phyloP scores from a whole-genome alignment of 148 eudicot genomes.

The Persicaria maculosa region DNA sequence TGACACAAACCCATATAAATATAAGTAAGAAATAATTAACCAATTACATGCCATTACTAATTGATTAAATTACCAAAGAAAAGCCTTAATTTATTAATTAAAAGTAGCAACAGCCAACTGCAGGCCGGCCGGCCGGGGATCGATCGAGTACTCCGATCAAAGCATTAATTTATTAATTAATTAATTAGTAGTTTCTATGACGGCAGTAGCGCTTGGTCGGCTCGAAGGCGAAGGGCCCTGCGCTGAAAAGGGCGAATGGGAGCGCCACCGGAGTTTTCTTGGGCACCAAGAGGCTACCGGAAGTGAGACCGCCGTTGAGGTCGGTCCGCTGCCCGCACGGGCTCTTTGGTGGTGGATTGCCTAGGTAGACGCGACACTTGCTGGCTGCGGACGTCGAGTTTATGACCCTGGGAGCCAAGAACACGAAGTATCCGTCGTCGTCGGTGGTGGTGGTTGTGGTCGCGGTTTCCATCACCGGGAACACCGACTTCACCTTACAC shows the following conservation, averaged over 20 bases:
- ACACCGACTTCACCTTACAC: slow-evolving; percentile 25
- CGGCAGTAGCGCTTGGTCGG: slow-evolving; percentile 17
- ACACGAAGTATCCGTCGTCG: slow-evolving; percentile 29
- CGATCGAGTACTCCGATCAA: too few relatives aligned
- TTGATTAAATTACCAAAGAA: too few relatives aligned
- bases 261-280: slow-evolving; percentile 1
- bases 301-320: slow-evolving; percentile 23
- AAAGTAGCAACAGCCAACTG: too few relatives aligned
- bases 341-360: not conserved
- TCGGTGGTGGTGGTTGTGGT: slow-evolving; percentile 17
- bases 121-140: too few relatives aligned
- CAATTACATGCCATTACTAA: too few relatives aligned
- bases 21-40: too few relatives aligned
- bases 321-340: slow-evolving; percentile 21
- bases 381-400: slow-evolving; percentile 22
- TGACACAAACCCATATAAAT: too few relatives aligned
- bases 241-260: slow-evolving; percentile 19
- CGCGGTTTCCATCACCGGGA: not conserved
- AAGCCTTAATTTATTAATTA: too few relatives aligned
- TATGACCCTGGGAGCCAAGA: slow-evolving; percentile 21
- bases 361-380: slow-evolving; percentile 26
- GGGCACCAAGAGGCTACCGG: slow-evolving; percentile 17
- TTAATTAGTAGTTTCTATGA: too few relatives aligned
- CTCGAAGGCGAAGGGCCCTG: slow-evolving; percentile 37
- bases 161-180: too few relatives aligned